Base-by-base conservation (phyloP, 2,329 filamentous ascomycete genomes). In the Colletotrichum sp. region DNA sequence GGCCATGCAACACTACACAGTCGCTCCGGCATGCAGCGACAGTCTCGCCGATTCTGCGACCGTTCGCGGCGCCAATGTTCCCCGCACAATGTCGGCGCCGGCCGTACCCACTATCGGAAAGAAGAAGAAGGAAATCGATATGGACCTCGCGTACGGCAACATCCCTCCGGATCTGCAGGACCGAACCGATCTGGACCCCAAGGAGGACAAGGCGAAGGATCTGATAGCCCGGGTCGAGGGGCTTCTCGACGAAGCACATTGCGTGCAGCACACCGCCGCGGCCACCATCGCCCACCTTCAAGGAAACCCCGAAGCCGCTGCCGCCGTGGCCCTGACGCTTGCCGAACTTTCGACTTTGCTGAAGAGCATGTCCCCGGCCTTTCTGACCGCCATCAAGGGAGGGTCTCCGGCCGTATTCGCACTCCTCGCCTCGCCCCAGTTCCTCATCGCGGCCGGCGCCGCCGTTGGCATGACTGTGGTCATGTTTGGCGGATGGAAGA, bases 401-500 rank as follows among this genome's bases (percentile, higher is more conserved):
- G 93, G 93, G 24, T 96, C 96, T 48, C 97, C 97, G 0, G 94
- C 94, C 9, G 93, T 98, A 24, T 96, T 98, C 80, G 94, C 94
- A 0, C 90, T 99, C 26, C 91, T 99, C 5, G 93, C 95, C 0
- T 96, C 94, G 72, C 97, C 97, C 1, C 95, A 99, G 82, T 99
- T 99, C 82, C 91, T 98, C 78, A 98, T 99, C 80, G 96, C 96
- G 6, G 95, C 95, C 1, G 95, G 96, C 58, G 92, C 98, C 16
- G 95, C 94, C 1, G 93, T 98, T 1, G 97, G 97, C 16, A 93
- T 98, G n/a, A 99, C 97, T 0, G 93, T 99, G 10, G 95, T 99
- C 80, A 96, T 97, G 83, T 95, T 99, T 76, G 97, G 97, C 70
- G 96, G 97, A 7, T 99, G 95, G 91, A 99, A 98, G 86, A 98